phyloP scores from a whole-genome alignment of 2,329 filamentous ascomycete genomes.

The Trichoderma pleuroti region DNA sequence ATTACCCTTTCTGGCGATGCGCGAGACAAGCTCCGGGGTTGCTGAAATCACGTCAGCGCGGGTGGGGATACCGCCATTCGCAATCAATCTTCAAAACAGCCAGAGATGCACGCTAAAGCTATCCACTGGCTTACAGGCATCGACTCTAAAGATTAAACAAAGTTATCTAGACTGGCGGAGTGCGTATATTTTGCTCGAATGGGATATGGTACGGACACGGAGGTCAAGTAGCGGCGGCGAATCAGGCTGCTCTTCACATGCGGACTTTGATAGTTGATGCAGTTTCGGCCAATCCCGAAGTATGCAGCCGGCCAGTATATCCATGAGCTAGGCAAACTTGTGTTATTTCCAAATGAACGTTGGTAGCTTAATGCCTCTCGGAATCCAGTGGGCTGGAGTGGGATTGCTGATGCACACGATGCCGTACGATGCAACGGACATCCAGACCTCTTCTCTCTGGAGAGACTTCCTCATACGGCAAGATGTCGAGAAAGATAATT shows the following conservation, averaged over 20 bases:
- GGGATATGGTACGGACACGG: background rate
- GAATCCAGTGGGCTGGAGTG: background rate
- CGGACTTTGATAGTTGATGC: background rate
- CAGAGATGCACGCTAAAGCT: background rate
- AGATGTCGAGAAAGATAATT: background rate
- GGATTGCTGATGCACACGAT: background rate
- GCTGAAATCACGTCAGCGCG: conserved; percentile 16
- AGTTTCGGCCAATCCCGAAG: background rate
- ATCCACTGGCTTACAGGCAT: background rate
- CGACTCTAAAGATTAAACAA: background rate
- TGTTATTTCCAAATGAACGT: background rate
- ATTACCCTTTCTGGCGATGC: conserved; percentile 14
- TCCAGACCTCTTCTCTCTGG: background rate
- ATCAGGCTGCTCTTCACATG: background rate
- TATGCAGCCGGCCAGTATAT: background rate
- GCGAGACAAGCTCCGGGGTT: background rate
- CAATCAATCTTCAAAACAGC: background rate
- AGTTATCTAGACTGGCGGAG: background rate
- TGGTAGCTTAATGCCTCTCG: background rate
- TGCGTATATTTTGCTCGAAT: conserved; percentile 5
- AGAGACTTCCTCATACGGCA: background rate
- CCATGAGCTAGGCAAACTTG: background rate
- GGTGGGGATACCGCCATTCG: conserved; percentile 18
- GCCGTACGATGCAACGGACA: too few relatives aligned
- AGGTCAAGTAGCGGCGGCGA: background rate